These are phyloP conservation scores for Cordia subcordata DNA, from an alignment of 257 asterid species.

Conservation along the genomic window DNA sequence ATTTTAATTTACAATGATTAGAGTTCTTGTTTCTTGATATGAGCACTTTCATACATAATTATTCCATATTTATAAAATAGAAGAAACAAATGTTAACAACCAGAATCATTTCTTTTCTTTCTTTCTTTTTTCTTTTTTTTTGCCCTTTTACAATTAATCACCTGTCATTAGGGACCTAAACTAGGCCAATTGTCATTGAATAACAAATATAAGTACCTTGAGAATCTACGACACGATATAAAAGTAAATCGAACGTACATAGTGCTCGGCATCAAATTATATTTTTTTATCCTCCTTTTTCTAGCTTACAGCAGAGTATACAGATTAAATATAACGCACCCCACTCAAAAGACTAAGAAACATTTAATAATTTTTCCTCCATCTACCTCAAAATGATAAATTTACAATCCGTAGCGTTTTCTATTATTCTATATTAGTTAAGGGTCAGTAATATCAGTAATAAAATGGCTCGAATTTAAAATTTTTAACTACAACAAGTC, in stretches of 20 bases:
- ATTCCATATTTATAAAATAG: no score
- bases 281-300: conserved; percentile 1
- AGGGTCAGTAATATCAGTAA: no score
- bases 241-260: conserved; percentile 17
- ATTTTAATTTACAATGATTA: conserved; percentile 23
- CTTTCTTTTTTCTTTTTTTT: conserved; percentile 6
- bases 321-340: not conserved
- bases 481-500: no score
- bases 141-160: conserved; percentile 12
- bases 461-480: no score
- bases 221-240: conserved; percentile 31
- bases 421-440: no score
- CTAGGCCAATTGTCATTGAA: conserved; percentile 4
- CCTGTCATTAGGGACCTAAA: conserved; percentile 19
- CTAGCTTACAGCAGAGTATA: conserved; percentile 1
- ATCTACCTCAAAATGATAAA: no score
- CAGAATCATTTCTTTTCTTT: no score
- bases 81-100: no score
- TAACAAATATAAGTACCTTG: not conserved
- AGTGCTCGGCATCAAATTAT: conserved; percentile 15
- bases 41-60: no score
- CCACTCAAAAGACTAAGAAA: not conserved
- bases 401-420: no score
- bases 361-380: no score
- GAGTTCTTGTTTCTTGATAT: no score